These are phyloP conservation scores for Agrocybe pediades DNA, from an alignment of 768 basidiomycete genomes.

Conservation along the genomic window DNA sequence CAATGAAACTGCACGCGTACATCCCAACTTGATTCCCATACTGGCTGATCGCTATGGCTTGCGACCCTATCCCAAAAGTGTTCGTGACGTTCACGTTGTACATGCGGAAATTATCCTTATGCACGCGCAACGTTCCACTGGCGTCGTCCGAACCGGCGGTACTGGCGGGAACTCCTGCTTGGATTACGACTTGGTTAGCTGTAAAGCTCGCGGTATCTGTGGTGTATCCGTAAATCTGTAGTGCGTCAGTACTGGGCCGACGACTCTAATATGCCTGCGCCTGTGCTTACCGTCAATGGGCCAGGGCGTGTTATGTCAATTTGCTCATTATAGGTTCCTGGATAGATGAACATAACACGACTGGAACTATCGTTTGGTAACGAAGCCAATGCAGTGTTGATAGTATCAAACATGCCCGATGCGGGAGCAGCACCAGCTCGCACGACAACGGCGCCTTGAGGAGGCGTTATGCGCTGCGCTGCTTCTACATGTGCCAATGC, in stretches of 20 bases:
- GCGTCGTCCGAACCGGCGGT: conserved; percentile 29
- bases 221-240: conserved; percentile 41
- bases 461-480: conserved; percentile 32
- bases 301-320: conserved; percentile 42
- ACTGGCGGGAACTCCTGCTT: conserved; percentile 24
- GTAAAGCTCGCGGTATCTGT: conserved; percentile 28
- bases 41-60: conserved; percentile 50
- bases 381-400: conserved; percentile 37
- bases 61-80: conserved; percentile 40
- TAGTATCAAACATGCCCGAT: conserved; percentile 38
- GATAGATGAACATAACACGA: conserved; percentile 45
- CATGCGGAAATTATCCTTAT: conserved; percentile 45
- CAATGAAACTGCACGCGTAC: conserved; percentile 45
- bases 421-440: conserved; percentile 34
- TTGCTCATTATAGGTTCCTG: conserved; percentile 46
- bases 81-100: conserved; percentile 52
- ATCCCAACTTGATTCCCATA: conserved; percentile 44
- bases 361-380: conserved; percentile 39
- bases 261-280: too few species aligned
- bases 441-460: conserved; percentile 41
- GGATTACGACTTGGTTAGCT: conserved; percentile 31
- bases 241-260: not conserved
- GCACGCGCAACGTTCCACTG: conserved; percentile 46
- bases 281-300: conserved; percentile 34
- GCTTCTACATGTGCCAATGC: not conserved